A percentile compares a stretch with the other conserved stretches of the same genome.
These are phyloP conservation scores for Conoideocrella luteorostrata DNA, from an alignment of 2,329 filamentous ascomycete genomes.

Conservation along the genomic window DNA sequence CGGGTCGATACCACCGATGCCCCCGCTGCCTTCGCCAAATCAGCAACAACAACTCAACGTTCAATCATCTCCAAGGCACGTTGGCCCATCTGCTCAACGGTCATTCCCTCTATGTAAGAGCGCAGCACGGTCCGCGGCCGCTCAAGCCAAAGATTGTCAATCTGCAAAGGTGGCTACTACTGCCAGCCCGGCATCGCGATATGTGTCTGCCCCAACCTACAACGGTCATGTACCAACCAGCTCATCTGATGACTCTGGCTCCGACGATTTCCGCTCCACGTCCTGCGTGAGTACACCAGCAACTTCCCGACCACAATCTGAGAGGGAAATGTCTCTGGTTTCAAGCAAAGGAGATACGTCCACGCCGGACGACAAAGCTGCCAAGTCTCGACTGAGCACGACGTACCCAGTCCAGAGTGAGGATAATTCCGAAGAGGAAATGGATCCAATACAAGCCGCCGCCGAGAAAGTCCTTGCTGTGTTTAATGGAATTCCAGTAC, in stretches of 20 bases:
- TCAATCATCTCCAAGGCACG: background rate
- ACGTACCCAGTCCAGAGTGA: slow-evolving; percentile 5
- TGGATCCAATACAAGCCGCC: slow-evolving; percentile 12
- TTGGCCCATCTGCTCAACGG: background rate
- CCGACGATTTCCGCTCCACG: slow-evolving; percentile 29
- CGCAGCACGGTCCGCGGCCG: background rate
- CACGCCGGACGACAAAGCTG: slow-evolving; percentile 3
- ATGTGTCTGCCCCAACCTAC: slow-evolving; percentile 1
- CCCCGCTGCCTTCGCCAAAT: background rate
- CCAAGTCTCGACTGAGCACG: background rate
- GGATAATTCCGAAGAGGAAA: slow-evolving; percentile 7
- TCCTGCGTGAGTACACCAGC: slow-evolving; percentile 32
- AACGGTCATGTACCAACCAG: slow-evolving; percentile 13
- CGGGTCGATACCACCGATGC: slow-evolving; percentile 4
- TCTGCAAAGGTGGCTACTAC: background rate
- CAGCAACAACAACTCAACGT: background rate
- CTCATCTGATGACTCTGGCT: slow-evolving; percentile 32
- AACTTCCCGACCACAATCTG: slow-evolving; percentile 34
- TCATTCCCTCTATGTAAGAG: slow-evolving; percentile 3
- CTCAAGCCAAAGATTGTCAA: background rate
- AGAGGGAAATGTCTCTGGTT: slow-evolving; percentile 23
- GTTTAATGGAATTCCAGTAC: slow-evolving; percentile 14
- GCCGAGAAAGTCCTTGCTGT: slow-evolving; percentile 14
- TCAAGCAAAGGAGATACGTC: slow-evolving; percentile 5
- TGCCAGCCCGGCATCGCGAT: background rate